Conservation (phyloP, 2,329 filamentous ascomycete species). For the Ceratocystis cubensis region DNA sequence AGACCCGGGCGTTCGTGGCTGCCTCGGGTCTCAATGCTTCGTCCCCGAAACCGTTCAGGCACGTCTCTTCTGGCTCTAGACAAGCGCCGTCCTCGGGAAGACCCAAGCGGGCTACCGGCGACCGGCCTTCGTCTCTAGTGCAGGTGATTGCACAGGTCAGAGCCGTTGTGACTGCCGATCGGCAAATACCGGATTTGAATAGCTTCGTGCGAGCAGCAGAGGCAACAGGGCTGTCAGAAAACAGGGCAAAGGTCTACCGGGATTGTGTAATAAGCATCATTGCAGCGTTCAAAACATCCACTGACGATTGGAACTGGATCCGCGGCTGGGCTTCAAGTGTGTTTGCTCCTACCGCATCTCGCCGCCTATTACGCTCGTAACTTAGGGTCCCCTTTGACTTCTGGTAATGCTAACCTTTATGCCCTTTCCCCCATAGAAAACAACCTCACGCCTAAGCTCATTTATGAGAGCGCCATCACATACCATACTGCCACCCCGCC, state of each 20-base stretch:
- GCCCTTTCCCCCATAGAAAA: not conserved
- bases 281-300: conserved; percentile 10
- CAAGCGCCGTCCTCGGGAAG: not conserved
- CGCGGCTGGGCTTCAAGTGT: conserved; percentile 12
- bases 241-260: conserved; percentile 13
- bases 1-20: not conserved
- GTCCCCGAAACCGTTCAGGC: not conserved
- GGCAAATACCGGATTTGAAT: conserved; percentile 10
- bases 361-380: not conserved
- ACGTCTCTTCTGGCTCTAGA: no score
- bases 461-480: conserved; percentile 17
- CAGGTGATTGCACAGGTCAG: conserved; percentile 4
- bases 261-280: conserved; percentile 11
- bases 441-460: not conserved
- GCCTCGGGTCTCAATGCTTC: not conserved
- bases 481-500: not conserved
- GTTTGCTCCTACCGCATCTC: not conserved
- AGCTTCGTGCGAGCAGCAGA: conserved; percentile 12
- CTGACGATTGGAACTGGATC: conserved; percentile 15
- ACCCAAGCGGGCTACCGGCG: not conserved
- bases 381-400: not conserved
- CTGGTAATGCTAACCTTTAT: not conserved
- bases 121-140: not conserved
- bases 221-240: not conserved
- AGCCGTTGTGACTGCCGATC: not conserved